Evolutionary conservation across 129 eudicot genomes (phyloP), one percentile per base, ranked within the genome.

Genomic region (Escallonia rubra): DNA sequence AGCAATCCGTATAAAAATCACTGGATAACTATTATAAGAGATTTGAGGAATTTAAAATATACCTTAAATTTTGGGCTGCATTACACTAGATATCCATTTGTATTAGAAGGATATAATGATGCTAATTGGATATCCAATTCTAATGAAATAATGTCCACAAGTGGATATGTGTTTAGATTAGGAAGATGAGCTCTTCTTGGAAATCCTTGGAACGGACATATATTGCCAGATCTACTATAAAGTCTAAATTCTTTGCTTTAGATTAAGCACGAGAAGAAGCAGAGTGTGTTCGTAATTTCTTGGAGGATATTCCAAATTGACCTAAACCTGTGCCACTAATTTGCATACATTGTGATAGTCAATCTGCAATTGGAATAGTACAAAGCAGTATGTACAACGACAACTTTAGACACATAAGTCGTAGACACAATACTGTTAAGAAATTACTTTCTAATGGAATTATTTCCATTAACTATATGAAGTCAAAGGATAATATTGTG

Each of bases 221-320:
- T 41, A 67, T 53, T 23, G 50, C 61, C 55, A 38, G 15, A 50
- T 65, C 44, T 5, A 65, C 46, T 10, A 64, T 65, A 16, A 15
- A 65, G 13, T 48, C 14, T 10, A 0, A 15, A 12, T 50, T 48
- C 51, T 0, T 47, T 47, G 51, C 51, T 47, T 2, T 47, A 47
- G 51, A 47, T 47, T 10, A 47, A 47, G 10, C 51, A 47, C 0
- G 51, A 47, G 51, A 47, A 47, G 51, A 47, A 47, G 2, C 2
- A 47, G 51, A 47, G 51, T 47, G 2, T 1, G 1, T 5, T 47
- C 51, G 2, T 10, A 47, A 47, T 47, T 47, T 47, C 51, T 10
- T 47, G 8, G 10, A 47, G 51, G 51, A 47, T 47, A 47, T 47
- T 47, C 51, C 51, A 47, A 10, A 10, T 5, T 47, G 51, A 2